phyloP scores from a whole-genome alignment of 2,329 filamentous ascomycete species.

The Phoma sp. region DNA sequence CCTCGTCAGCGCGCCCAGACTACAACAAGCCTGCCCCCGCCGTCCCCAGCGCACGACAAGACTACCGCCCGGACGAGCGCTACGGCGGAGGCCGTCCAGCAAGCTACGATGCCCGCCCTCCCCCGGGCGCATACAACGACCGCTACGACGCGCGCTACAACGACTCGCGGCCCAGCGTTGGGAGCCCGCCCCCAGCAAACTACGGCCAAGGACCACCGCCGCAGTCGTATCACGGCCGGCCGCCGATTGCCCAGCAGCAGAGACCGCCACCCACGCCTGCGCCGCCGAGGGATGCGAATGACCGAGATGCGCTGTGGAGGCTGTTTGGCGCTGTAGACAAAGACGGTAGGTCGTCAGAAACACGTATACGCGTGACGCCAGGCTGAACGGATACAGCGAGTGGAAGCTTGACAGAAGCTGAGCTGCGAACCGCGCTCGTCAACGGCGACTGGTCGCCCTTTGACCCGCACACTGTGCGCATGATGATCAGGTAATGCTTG shows the following conservation, averaged over 20 bases:
- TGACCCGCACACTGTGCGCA: slow-evolving; percentile 89
- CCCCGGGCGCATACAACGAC: slow-evolving; percentile 49
- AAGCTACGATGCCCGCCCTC: slow-evolving; percentile 41
- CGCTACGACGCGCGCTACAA: slow-evolving; percentile 37
- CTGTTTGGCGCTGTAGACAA: slow-evolving; percentile 93
- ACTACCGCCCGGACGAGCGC: slow-evolving; percentile 48
- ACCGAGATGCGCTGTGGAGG: slow-evolving; percentile 75
- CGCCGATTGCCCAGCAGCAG: slow-evolving; percentile 54
- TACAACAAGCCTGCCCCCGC: slow-evolving; percentile 53
- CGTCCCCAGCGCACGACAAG: slow-evolving; percentile 37
- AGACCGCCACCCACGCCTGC: slow-evolving; percentile 56
- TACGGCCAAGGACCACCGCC: slow-evolving; percentile 61
- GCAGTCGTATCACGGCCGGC: slow-evolving; percentile 72
- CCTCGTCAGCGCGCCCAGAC: slow-evolving; percentile 46
- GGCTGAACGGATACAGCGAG: slow-evolving; percentile 59
- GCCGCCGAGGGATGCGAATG: slow-evolving; percentile 63
- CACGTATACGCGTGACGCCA: slow-evolving; percentile 8
- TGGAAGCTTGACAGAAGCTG: slow-evolving; percentile 82
- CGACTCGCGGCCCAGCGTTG: slow-evolving; percentile 42
- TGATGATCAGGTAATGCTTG: slow-evolving; percentile 77
- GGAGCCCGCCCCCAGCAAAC: slow-evolving; percentile 55
- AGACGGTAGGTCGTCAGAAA: slow-evolving; percentile 61
- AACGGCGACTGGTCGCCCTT: slow-evolving; percentile 97
- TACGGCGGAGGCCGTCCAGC: slow-evolving; percentile 36
- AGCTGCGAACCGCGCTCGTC: slow-evolving; percentile 87